These are phyloP conservation scores for Inga laurina DNA, from an alignment of 306 rosid species.

Conservation along the genomic window DNA sequence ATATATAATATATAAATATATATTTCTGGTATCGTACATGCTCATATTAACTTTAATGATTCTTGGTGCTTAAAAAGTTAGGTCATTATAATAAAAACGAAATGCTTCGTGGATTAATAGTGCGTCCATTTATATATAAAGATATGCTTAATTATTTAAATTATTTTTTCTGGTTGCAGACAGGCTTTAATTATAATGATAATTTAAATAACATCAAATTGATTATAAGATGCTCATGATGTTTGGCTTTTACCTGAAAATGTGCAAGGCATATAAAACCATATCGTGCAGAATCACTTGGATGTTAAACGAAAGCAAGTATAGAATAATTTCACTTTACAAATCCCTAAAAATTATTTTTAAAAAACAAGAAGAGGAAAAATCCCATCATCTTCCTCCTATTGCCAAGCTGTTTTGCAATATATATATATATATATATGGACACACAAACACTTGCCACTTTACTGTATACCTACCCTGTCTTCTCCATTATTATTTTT, in stretches of 20 bases:
- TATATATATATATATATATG: not conserved
- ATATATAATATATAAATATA: not conserved
- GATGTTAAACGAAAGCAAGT: slow-evolving; percentile 23
- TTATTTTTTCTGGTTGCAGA: not conserved
- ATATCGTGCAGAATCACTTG: slow-evolving; percentile 23
- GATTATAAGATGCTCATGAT: slow-evolving; percentile 24
- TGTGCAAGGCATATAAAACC: slow-evolving; percentile 16
- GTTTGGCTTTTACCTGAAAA: slow-evolving; percentile 35
- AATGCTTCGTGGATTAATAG: not conserved
- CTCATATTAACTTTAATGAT: not conserved
- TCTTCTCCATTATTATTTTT: not conserved
- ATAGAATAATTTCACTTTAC: slow-evolving; percentile 33
- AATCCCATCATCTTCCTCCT: not conserved
- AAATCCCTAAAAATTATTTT: not conserved
- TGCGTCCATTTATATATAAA: not conserved
- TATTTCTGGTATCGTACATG: not conserved
- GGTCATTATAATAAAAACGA: not conserved
- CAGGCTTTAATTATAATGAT: not conserved
- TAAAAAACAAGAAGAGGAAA: not conserved
- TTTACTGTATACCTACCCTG: not conserved
- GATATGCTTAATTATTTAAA: not conserved
- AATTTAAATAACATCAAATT: not conserved
- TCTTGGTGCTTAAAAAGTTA: slow-evolving; percentile 7
- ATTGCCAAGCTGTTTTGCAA: not conserved
- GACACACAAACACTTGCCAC: not conserved